These are phyloP conservation scores for Sinapis alba DNA, from an alignment of 441 rosid genomes.

Conservation along the genomic window DNA sequence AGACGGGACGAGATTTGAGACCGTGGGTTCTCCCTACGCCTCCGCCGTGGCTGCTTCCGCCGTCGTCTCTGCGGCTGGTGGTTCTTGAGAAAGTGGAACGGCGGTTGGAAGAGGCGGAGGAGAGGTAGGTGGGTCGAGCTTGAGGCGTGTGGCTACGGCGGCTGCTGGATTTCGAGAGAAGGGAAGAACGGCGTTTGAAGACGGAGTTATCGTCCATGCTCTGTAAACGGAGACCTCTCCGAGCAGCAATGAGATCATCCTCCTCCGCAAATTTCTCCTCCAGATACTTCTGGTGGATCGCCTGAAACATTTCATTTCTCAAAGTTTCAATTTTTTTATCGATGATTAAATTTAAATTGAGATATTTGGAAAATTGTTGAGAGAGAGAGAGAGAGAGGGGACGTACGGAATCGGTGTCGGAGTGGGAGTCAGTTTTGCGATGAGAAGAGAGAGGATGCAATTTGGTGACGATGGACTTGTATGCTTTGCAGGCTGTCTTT, in stretches of 20 bases:
- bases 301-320: neutral
- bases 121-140: slow-evolving; percentile 48
- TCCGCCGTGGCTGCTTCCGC: slow-evolving; percentile 4
- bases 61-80: slow-evolving; percentile 39
- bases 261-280: slow-evolving; percentile 43
- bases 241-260: slow-evolving; percentile 33
- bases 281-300: slow-evolving; percentile 23
- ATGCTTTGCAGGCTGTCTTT: slow-evolving; percentile 51
- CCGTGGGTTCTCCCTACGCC: slow-evolving; percentile 32
- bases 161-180: slow-evolving; percentile 41
- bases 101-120: slow-evolving; percentile 36
- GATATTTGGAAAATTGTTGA: neutral
- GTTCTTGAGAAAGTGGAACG: slow-evolving; percentile 32
- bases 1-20: slow-evolving; percentile 34
- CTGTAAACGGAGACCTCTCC: slow-evolving; percentile 27
- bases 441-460: slow-evolving; percentile 48
- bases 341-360: neutral
- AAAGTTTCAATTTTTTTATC: neutral
- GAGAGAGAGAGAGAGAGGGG: neutral
- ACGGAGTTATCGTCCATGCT: slow-evolving; percentile 55
- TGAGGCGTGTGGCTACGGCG: slow-evolving; percentile 62
- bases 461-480: slow-evolving; percentile 61
- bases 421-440: slow-evolving; percentile 43
- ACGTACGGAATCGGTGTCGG: slow-evolving; percentile 46
- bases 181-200: slow-evolving; percentile 44